These are phyloP conservation scores for Aureobasidium leucospermi DNA, from an alignment of 2,329 filamentous ascomycete species.

Conservation along the genomic window DNA sequence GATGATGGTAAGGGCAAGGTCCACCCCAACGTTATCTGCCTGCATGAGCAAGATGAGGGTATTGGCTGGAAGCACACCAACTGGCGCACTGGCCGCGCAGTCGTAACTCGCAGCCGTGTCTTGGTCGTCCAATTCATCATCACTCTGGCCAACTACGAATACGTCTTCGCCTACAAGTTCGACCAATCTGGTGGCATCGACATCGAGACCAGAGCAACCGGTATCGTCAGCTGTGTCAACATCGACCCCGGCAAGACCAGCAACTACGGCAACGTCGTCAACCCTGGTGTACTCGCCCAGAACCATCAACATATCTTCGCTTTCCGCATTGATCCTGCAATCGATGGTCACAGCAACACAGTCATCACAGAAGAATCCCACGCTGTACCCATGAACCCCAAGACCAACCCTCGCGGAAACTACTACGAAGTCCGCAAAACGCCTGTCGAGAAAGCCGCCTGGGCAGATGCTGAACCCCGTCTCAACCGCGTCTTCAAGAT, in stretches of 20 bases:
- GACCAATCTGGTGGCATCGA: constrained; percentile 56
- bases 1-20: constrained; percentile 47
- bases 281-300: constrained; percentile 56
- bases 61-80: constrained; percentile 67
- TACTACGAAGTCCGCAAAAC: constrained; percentile 47
- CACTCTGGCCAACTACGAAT: constrained; percentile 65
- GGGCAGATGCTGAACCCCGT: constrained; percentile 24
- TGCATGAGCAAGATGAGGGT: constrained; percentile 63
- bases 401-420: constrained; percentile 56
- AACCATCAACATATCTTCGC: constrained; percentile 67
- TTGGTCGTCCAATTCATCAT: constrained; percentile 62
- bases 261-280: constrained; percentile 48
- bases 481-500: constrained; percentile 52
- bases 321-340: constrained; percentile 56
- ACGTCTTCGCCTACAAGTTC: constrained; percentile 58
- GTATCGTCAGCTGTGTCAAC: constrained; percentile 56
- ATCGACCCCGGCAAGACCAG: constrained; percentile 50
- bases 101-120: constrained; percentile 54
- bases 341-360: constrained; percentile 50
- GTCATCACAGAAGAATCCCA: constrained; percentile 47
- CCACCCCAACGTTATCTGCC: constrained; percentile 54
- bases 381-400: constrained; percentile 41
- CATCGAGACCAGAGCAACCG: constrained; percentile 57
- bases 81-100: constrained; percentile 55
- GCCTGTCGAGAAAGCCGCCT: constrained; percentile 18